A percentile compares a stretch with the other conserved stretches of the same genome.
Evolutionary conservation across 2,329 filamentous ascomycete genomes (phyloP).

Genomic region (Ceratocystis ficicola): DNA sequence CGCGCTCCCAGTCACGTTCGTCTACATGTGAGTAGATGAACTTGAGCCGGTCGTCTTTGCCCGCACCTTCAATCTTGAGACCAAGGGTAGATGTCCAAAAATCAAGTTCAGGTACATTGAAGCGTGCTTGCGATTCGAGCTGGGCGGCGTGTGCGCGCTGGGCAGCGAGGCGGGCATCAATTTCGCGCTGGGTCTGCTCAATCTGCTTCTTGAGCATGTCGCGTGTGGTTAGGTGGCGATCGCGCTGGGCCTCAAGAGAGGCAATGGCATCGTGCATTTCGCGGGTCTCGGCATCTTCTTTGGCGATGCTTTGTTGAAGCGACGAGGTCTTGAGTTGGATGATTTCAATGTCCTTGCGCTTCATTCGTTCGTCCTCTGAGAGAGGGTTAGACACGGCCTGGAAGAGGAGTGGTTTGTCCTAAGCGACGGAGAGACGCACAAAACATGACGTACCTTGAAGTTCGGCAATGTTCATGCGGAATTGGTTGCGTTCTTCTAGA

Average conservation of each 20-base stretch:
- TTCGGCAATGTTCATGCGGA: constrained; percentile 79
- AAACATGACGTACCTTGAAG: constrained; percentile 55
- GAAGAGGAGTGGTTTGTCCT: background rate
- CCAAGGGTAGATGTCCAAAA: constrained; percentile 94
- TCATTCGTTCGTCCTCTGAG: constrained; percentile 81
- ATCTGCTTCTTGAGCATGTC: constrained; percentile 50
- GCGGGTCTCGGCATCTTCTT: constrained; percentile 62
- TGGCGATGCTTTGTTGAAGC: constrained; percentile 61
- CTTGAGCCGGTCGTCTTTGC: constrained; percentile 70
- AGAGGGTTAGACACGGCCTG: background rate
- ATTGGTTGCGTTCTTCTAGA: constrained; percentile 85
- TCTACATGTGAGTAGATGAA: constrained; percentile 83
- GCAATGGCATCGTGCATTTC: constrained; percentile 59
- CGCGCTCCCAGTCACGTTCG: constrained; percentile 74
- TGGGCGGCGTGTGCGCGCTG: constrained; percentile 61
- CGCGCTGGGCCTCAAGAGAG: constrained; percentile 46
- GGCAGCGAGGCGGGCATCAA: constrained; percentile 56
- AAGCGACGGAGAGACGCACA: background rate
- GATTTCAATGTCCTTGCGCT: constrained; percentile 77
- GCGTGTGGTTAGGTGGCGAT: constrained; percentile 45
- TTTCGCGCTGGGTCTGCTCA: constrained; percentile 54
- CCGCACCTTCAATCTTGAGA: constrained; percentile 77
- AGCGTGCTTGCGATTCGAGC: constrained; percentile 69
- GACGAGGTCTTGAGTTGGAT: constrained; percentile 56
- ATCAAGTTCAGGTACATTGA: constrained; percentile 85